These are phyloP conservation scores for Paspalum vaginatum DNA, from an alignment of 176 grass and related monocot species.

Conservation along the genomic window DNA sequence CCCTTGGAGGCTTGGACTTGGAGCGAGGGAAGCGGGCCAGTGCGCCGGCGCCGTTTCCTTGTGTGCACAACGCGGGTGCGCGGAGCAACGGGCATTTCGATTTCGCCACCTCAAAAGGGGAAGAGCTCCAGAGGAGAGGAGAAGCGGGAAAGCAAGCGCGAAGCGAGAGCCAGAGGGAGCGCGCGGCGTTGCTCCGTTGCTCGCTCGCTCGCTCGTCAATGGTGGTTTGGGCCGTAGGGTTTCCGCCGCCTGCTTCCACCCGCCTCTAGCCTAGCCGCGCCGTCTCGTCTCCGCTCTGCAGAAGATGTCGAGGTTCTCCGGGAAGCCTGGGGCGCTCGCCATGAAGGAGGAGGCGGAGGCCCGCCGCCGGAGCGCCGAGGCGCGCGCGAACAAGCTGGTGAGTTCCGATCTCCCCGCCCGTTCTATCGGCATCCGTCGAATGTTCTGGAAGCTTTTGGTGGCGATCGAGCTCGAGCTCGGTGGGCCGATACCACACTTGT, in stretches of 20 bases:
- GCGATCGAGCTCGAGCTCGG: neutral
- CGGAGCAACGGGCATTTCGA: too few species aligned
- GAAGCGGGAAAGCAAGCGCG: too few species aligned
- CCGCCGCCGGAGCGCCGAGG: neutral
- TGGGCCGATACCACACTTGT: neutral
- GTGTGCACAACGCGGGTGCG: too few species aligned
- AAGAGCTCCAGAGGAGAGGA: too few species aligned
- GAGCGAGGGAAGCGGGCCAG: too few species aligned
- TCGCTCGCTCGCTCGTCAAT: conserved; percentile 37
- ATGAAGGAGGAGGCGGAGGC: neutral
- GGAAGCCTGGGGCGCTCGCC: neutral
- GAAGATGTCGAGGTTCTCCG: neutral
- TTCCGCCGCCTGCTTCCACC: conserved; percentile 31
- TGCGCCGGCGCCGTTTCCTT: too few species aligned
- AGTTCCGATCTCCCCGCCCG: neutral
- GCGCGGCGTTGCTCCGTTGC: neutral
- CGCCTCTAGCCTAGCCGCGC: neutral
- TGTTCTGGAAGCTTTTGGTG: conserved; percentile 9
- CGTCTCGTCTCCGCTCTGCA: neutral
- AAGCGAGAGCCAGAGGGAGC: conserved; percentile 14
- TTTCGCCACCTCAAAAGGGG: too few species aligned
- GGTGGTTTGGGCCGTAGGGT: conserved; percentile 41
- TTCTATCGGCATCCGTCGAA: neutral
- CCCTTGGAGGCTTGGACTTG: too few species aligned
- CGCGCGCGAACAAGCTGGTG: conserved; percentile 37